phyloP scores from a whole-genome alignment of 108 stramenopile genomes.

The Conticribra guillardii region DNA sequence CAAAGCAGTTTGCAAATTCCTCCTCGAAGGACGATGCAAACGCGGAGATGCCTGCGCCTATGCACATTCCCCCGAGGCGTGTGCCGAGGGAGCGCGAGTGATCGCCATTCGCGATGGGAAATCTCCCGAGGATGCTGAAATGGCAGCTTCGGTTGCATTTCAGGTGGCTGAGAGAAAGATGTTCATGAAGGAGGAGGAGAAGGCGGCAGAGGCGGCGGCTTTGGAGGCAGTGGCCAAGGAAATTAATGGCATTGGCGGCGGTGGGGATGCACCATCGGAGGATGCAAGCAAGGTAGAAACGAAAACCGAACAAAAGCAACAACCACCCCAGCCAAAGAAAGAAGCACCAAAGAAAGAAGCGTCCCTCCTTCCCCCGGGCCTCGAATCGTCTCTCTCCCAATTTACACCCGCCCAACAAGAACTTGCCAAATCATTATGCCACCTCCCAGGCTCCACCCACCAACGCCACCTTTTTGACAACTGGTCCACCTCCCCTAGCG shows the following conservation, averaged over 20 bases:
- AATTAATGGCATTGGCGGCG: neutral
- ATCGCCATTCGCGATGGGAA: neutral
- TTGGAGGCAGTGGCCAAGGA: no score
- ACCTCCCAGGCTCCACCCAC: slow-evolving; percentile 39
- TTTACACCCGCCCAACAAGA: slow-evolving; percentile 47
- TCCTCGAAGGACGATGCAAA: slow-evolving; percentile 18
- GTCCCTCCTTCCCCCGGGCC: slow-evolving; percentile 20
- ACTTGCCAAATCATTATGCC: slow-evolving; percentile 49
- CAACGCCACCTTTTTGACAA: slow-evolving; percentile 67
- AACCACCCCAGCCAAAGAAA: neutral
- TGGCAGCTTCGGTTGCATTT: slow-evolving; percentile 13
- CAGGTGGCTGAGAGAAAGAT: slow-evolving; percentile 15
- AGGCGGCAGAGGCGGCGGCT: neutral
- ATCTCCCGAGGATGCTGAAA: neutral
- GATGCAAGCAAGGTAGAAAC: neutral
- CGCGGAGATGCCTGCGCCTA: slow-evolving; percentile 25
- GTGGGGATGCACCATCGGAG: neutral
- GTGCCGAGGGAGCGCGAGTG: neutral
- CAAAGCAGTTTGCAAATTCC: slow-evolving; percentile 30
- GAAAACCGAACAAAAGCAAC: slow-evolving; percentile 5
- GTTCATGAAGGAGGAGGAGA: slow-evolving; percentile 1
- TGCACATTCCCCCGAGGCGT: slow-evolving; percentile 11
- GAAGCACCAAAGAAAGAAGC: neutral
- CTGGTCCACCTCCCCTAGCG: slow-evolving; percentile 31
- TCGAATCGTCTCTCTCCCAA: slow-evolving; percentile 27